phyloP scores from a whole-genome alignment of 192 early-diverging fungal genomes.

The Coemansia sp. region DNA sequence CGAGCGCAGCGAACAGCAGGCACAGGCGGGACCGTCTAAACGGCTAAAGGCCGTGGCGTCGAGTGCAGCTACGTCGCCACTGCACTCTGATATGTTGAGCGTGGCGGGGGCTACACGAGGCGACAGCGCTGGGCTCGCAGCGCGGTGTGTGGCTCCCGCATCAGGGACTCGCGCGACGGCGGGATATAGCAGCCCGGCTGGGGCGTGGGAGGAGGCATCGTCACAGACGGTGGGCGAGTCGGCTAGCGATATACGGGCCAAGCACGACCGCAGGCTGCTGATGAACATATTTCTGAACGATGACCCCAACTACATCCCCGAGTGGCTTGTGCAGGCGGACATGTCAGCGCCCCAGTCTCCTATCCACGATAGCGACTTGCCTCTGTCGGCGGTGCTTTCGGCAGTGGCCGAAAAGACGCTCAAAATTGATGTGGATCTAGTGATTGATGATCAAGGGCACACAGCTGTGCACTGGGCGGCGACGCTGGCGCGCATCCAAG shows the following conservation, averaged over 20 bases:
- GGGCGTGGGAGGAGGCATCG: conserved; percentile 31
- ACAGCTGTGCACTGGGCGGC: conserved; percentile 97
- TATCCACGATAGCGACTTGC: background rate
- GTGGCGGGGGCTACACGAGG: conserved; percentile 23
- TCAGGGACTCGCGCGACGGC: background rate
- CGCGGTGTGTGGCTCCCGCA: background rate
- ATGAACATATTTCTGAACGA: conserved; percentile 87
- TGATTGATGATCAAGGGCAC: conserved; percentile 95
- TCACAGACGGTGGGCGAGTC: conserved; percentile 28
- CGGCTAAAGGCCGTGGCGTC: conserved; percentile 6
- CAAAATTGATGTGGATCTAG: conserved; percentile 77
- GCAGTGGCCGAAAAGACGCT: background rate
- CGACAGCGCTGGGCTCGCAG: conserved; percentile 6
- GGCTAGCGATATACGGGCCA: conserved; percentile 29
- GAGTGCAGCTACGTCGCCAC: conserved; percentile 48
- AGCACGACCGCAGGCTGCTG: conserved; percentile 74
- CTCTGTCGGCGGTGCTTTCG: conserved; percentile 1
- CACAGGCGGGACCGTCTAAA: background rate
- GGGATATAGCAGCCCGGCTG: conserved; percentile 2
- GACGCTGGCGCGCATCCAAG: conserved; percentile 75
- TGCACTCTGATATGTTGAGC: conserved; percentile 39
- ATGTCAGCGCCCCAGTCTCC: background rate
- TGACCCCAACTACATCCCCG: conserved; percentile 69
- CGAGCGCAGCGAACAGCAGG: conserved; percentile 8
- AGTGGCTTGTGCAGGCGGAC: conserved; percentile 31